Percentiles rank a stretch among this genome's conserved stretches.
Conservation (phyloP, 2,329 filamentous ascomycete species). For the Chalara sp. region DNA sequence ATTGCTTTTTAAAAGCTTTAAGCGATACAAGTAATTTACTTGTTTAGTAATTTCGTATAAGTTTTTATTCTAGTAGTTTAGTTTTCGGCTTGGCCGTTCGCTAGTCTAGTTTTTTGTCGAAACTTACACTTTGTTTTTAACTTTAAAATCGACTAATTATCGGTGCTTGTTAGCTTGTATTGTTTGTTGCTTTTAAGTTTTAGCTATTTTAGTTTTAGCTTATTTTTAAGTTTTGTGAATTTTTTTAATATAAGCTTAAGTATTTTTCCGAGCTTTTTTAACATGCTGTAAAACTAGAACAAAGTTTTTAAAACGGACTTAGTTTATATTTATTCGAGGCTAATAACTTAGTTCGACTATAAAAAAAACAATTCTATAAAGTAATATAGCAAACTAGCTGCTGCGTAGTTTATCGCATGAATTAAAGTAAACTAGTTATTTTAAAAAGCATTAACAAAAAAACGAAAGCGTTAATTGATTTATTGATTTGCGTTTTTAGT, state of each 20-base stretch:
- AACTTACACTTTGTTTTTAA: background rate
- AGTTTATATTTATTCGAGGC: background rate
- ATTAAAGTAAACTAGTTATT: background rate
- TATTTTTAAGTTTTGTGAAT: too few species aligned
- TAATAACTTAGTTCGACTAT: background rate
- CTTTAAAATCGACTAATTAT: background rate
- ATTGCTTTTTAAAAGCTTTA: background rate
- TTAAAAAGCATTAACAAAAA: background rate
- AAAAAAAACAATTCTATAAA: background rate
- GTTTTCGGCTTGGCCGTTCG: background rate
- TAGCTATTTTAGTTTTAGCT: too few species aligned
- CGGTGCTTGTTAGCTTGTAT: background rate
- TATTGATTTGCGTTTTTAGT: background rate
- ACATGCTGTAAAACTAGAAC: too few species aligned
- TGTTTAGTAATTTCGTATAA: background rate
- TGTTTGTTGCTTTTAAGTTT: background rate
- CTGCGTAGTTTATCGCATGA: background rate
- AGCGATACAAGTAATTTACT: background rate
- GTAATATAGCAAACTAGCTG: background rate
- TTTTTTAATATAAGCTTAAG: too few species aligned
- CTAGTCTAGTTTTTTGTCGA: background rate
- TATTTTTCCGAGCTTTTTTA: too few species aligned
- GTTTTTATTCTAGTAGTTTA: background rate
- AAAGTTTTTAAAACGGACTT: background rate
- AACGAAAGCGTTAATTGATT: background rate